Base-by-base conservation (phyloP, 768 basidiomycete species). In the Lactarius vividus region DNA sequence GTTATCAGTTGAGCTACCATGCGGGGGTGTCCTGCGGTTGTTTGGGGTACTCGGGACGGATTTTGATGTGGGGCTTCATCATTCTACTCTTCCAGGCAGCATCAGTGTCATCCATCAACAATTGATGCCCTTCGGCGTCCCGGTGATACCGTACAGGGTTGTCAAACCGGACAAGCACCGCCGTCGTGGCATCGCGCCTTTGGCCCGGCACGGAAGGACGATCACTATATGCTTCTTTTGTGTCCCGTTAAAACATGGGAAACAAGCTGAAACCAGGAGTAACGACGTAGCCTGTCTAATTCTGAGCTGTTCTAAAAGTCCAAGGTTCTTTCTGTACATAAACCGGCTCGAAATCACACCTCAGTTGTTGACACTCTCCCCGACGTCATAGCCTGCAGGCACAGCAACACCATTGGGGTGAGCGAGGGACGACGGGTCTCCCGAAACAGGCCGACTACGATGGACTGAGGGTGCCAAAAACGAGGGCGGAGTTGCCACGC, bases 41-140 rank as follows among this genome's bases (percentile, higher is more conserved):
- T 15, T 37, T 40, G 37, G 59, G 57, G 40, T 15, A 52, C 49
- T 52, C 46, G 49, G 49, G 9, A 15, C 63, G 63, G 63, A 64
- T 33, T 64, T 64, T 64, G 31, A 54, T 16, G 63, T 59, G 63
- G 63, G 7, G 31, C n/a, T 39, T 53, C 29, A 58, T 53, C 29
- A 58, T 64, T 37, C 35, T 37, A 13, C 35, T 37, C 35, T 37
- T 37, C 35, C 11, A 37, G 35, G 35, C 35, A 37, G 35, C 31
- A 46, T 44, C 62, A 26, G 40, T 31, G 28, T 13, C n/a, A 10
- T 40, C 20, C 29, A 26, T 40, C 37, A 53, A 20, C 37, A 53
- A 20, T 39, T 28, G 18, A 31, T 49, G 59, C n/a, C 33, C 18
- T 15, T 26, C 7, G 61, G n/a, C 28, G 26, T 20, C 40, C 53